Conservation (phyloP, 2,329 filamentous ascomycete genomes). For the Fusarium illudens region DNA sequence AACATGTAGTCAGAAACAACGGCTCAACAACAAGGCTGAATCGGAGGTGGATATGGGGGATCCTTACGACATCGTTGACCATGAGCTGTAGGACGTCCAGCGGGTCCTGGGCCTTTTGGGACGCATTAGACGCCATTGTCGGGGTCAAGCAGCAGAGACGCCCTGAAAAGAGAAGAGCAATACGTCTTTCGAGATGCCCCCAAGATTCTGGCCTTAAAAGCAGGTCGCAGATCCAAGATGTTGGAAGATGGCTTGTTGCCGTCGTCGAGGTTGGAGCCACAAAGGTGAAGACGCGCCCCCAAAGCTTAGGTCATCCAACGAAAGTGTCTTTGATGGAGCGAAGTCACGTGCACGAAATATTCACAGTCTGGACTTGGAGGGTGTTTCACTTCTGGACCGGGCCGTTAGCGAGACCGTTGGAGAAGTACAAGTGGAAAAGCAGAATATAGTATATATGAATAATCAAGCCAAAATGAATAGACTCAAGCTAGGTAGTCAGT, state of each 20-base stretch:
- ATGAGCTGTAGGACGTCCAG: conserved; percentile 61
- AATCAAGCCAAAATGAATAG: too few species aligned
- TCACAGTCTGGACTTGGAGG: not conserved
- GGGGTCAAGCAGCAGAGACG: not conserved
- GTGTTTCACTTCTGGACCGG: not conserved
- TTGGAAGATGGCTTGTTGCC: conserved; percentile 13
- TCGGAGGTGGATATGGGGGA: not conserved
- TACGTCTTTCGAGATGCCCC: not conserved
- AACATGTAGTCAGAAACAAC: conserved; percentile 7
- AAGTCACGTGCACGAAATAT: conserved; percentile 32
- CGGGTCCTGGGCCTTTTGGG: conserved; percentile 49
- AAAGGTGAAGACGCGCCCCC: conserved; percentile 12
- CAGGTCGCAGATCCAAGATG: not conserved
- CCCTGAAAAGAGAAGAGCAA: not conserved
- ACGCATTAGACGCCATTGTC: conserved; percentile 47
- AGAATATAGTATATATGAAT: not conserved
- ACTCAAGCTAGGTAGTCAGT: not conserved
- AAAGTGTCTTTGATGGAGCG: not conserved
- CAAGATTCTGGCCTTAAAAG: not conserved
- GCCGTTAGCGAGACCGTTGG: not conserved
- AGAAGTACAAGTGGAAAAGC: not conserved
- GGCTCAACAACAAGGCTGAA: not conserved
- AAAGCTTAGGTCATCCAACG: conserved; percentile 12
- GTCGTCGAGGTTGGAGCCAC: conserved; percentile 13
- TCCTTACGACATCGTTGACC: conserved; percentile 64